phyloP scores from a whole-genome alignment of 768 basidiomycete genomes.

The Podaxis sp. region DNA sequence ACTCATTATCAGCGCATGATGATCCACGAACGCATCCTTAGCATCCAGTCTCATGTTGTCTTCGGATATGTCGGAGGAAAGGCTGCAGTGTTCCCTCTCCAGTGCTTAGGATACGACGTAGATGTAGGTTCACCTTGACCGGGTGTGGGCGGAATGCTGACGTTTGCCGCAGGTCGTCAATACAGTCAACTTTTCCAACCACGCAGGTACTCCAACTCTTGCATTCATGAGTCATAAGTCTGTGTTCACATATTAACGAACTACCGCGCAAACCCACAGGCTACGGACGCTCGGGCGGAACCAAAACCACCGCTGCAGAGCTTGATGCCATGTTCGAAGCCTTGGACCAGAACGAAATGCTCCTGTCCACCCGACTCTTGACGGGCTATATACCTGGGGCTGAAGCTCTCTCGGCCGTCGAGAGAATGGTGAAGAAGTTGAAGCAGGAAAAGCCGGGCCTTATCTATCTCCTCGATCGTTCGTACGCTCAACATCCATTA shows the following conservation, averaged over 20 bases:
- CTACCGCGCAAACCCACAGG: constrained; percentile 38
- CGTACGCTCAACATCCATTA: constrained; percentile 23
- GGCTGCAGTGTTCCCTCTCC: constrained; percentile 73
- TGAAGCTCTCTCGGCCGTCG: constrained; percentile 66
- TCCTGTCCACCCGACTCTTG: constrained; percentile 67
- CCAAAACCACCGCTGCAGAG: constrained; percentile 73
- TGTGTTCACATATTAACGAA: background rate
- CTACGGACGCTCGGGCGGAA: constrained; percentile 78
- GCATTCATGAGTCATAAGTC: constrained; percentile 12
- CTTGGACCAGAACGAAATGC: constrained; percentile 73
- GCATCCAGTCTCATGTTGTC: constrained; percentile 90
- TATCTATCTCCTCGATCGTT: constrained; percentile 91
- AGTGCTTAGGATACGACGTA: constrained; percentile 90
- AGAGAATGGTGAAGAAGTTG: constrained; percentile 56
- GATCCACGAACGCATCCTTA: constrained; percentile 59
- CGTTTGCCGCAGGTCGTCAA: constrained; percentile 61
- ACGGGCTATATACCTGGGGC: constrained; percentile 92
- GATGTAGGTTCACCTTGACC: constrained; percentile 54
- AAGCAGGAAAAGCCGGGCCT: constrained; percentile 53
- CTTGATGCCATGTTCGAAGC: constrained; percentile 68
- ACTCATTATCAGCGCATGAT: background rate
- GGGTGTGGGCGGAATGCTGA: constrained; percentile 2
- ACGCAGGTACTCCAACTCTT: constrained; percentile 55
- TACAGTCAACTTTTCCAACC: constrained; percentile 94
- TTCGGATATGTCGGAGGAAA: constrained; percentile 93